These are phyloP conservation scores for Rutstroemia sydowiana DNA, from an alignment of 2,329 filamentous ascomycete species.

Conservation along the genomic window DNA sequence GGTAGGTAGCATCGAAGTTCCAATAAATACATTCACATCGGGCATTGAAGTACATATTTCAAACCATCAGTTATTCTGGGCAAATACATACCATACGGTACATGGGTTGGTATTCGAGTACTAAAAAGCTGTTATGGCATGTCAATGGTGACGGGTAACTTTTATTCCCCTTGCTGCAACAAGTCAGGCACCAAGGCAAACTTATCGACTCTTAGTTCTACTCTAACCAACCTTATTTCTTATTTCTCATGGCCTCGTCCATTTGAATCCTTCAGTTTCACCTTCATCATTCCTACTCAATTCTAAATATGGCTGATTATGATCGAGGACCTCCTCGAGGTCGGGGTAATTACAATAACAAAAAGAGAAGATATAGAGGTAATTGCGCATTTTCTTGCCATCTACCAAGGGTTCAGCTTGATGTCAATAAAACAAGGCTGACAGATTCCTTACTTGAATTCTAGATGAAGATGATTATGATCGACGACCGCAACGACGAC, in stretches of 20 bases:
- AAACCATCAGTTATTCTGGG: too few species aligned
- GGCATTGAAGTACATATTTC: too few species aligned
- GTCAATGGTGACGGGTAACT: background rate
- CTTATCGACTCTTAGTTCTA: background rate
- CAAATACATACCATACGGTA: too few species aligned
- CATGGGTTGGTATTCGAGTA: too few species aligned
- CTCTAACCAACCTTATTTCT: background rate
- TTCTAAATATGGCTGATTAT: slow-evolving; percentile 42
- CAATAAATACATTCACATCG: too few species aligned
- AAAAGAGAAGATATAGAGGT: slow-evolving; percentile 80
- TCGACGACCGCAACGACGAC: slow-evolving; percentile 63
- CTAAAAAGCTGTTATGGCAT: too few species aligned
- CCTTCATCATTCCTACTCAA: background rate
- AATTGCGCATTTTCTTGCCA: slow-evolving; percentile 7
- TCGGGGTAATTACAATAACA: slow-evolving; percentile 42
- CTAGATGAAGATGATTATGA: slow-evolving; percentile 73
- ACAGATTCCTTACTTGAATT: slow-evolving; percentile 5
- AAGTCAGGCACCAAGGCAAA: background rate
- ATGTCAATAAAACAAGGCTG: slow-evolving; percentile 19
- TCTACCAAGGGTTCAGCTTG: background rate
- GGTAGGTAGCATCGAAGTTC: too few species aligned
- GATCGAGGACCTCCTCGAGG: slow-evolving; percentile 30
- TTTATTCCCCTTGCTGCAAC: background rate
- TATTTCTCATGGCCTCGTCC: background rate
- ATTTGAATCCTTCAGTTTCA: background rate